These are phyloP conservation scores for Prunus mongolica DNA, from an alignment of 306 rosid genomes.

Conservation along the genomic window DNA sequence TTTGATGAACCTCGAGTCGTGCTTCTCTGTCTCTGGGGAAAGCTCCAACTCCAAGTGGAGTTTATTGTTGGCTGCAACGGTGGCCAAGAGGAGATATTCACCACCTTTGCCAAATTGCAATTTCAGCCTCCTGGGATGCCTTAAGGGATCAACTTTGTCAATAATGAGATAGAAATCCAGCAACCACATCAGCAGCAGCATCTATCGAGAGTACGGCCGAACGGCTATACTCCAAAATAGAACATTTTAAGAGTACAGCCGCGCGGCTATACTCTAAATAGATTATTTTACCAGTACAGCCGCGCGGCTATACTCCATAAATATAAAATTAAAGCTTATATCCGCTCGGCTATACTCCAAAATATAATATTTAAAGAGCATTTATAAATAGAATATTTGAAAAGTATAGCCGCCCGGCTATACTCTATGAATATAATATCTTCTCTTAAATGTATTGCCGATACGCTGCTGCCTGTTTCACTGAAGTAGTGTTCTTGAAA, in stretches of 20 bases:
- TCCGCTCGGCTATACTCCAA: too few species aligned
- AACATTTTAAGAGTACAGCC: too few species aligned
- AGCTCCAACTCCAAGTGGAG: constrained; percentile 59
- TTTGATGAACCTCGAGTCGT: background rate
- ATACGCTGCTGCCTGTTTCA: constrained; percentile 28
- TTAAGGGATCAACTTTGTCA: constrained; percentile 48
- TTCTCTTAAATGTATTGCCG: too few species aligned
- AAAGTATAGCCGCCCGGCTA: too few species aligned
- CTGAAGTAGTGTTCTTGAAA: constrained; percentile 52
- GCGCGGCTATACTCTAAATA: too few species aligned
- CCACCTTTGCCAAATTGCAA: constrained; percentile 37
- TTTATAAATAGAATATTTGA: too few species aligned
- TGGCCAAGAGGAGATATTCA: constrained; percentile 38
- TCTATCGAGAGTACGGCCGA: background rate
- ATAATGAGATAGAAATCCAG: constrained; percentile 31
- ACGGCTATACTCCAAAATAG: too few species aligned
- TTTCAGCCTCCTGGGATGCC: constrained; percentile 53
- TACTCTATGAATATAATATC: too few species aligned
- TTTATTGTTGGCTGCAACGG: constrained; percentile 46
- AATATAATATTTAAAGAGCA: too few species aligned
- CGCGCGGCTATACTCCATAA: too few species aligned
- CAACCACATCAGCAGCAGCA: constrained; percentile 29
- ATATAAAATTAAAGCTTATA: too few species aligned
- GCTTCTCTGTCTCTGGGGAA: constrained; percentile 33
- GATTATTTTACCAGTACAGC: accelerated